Evolutionary conservation across 2,329 filamentous ascomycete genomes (phyloP).

Genomic region (Trichoderma oligosporum): DNA sequence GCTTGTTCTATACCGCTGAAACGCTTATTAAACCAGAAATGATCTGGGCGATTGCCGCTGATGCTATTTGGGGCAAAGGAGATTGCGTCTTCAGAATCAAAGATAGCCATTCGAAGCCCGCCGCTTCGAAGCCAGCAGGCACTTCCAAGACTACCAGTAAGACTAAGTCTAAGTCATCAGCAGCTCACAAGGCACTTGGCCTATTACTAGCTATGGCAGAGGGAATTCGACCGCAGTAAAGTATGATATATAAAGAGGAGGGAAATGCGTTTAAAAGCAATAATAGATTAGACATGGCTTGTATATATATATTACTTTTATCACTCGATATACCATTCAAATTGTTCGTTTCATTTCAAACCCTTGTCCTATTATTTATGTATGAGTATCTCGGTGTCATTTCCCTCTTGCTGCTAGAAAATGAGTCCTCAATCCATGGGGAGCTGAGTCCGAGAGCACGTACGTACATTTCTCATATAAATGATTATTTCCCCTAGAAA

Average conservation of each 20-base stretch:
- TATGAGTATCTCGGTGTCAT: too few relatives aligned
- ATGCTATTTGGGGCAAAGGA: conserved; percentile 13
- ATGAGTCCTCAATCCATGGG: too few relatives aligned
- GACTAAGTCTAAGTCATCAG: conserved; percentile 3
- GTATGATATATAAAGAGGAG: not conserved
- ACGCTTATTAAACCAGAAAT: conserved; percentile 38
- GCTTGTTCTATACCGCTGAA: conserved; percentile 51
- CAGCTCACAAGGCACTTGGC: conserved; percentile 12
- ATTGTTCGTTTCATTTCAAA: not conserved
- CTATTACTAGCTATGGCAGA: conserved; percentile 9
- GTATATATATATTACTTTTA: not conserved
- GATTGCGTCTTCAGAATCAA: conserved; percentile 2
- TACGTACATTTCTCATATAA: too few relatives aligned
- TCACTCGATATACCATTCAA: conserved; percentile 5
- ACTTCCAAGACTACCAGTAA: not conserved
- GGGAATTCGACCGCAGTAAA: not conserved
- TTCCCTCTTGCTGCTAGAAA: too few relatives aligned
- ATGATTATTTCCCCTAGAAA: too few relatives aligned
- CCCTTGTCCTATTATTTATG: too few relatives aligned
- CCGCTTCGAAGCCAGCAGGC: not conserved
- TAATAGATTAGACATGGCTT: not conserved
- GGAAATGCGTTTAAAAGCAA: too few relatives aligned
- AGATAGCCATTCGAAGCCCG: too few relatives aligned
- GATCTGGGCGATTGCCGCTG: conserved; percentile 41
- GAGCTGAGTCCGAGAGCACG: too few relatives aligned